Percentiles rank a stretch among this genome's conserved stretches.
Conservation (phyloP, 176 grass and related monocot genomes). For the Carex myosuroides region DNA sequence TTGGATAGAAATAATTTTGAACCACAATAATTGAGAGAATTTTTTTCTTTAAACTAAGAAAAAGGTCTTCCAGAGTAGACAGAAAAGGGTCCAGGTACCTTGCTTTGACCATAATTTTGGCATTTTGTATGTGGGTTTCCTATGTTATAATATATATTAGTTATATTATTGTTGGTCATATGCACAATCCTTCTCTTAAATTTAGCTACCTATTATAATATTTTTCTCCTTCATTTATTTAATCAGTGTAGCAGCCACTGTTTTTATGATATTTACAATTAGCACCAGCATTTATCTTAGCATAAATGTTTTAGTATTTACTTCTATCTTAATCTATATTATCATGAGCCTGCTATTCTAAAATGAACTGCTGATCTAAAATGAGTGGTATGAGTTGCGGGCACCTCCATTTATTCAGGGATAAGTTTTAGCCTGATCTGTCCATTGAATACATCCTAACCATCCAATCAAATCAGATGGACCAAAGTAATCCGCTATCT, state of each 20-base stretch:
- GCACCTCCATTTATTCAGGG: not conserved
- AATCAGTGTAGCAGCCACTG: not conserved
- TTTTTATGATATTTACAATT: not conserved
- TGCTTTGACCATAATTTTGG: not conserved
- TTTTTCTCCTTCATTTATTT: not conserved
- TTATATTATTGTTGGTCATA: not conserved
- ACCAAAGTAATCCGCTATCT: not conserved
- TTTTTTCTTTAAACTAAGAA: not conserved
- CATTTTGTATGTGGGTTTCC: not conserved
- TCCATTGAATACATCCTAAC: not conserved
- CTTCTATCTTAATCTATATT: not conserved
- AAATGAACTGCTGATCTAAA: not conserved
- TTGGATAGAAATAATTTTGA: not conserved
- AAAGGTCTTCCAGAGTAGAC: not conserved
- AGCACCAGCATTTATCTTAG: not conserved
- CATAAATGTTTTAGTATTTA: not conserved
- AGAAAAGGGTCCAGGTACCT: not conserved
- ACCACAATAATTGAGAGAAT: not conserved
- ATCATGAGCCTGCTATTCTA: not conserved
- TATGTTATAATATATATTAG: not conserved
- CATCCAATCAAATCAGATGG: not conserved
- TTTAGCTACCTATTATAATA: not conserved
- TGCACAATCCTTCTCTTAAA: not conserved
- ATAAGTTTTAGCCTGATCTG: not conserved
- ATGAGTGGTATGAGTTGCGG: not conserved